Base-by-base conservation (phyloP, 495 filamentous ascomycete genomes). In the Lichenothelia convexa region DNA sequence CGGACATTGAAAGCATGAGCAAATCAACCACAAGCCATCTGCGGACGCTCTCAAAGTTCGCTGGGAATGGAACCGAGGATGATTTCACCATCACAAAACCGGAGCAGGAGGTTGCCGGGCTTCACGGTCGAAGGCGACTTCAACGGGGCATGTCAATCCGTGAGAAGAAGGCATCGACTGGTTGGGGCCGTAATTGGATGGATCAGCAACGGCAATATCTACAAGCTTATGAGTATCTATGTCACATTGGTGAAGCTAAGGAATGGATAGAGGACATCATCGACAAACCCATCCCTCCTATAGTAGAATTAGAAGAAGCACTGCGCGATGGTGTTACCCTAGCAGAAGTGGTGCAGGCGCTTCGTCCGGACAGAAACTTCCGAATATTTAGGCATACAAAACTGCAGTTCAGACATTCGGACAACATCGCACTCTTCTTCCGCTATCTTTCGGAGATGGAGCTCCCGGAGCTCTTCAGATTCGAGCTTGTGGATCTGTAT, bases 231-330 rank as follows among this genome's bases (percentile, higher is more conserved):
- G 91, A 99, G 55, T 99, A 99, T 50, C 73, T 99, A 27, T 99
- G 91, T 49, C 91, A 99, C 50, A 95, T 99, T 49, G 91, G 91
- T 46, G 91, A 99, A 65, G 91, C 91, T 32, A 95, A 95, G 53
- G 85, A 95, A 55, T 99, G 91, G 91, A 91, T 99, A 30, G 89
- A 95, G 55, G 84, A 86, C 47, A 71, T 94, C 19, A 87, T 94
- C 32, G 71, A 91, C 38, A 71, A 82, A 42, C 68, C 77, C 18
- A 85, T 95, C 27, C 89, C 91, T 13, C 79, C 89, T 11, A 93
- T 95, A 53, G 80, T 99, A n/a, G 75, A 93, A 49, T 56, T 99
- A 2, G 91, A 99, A 51, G 86, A 99, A 60, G 84, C 80, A 12
- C 57, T 99, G 33, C 68, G 91, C 49, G 76, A 99, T 50, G 91